These are phyloP conservation scores for Neofusicoccum sp. DNA, from an alignment of 2,329 filamentous ascomycete species.

Conservation along the genomic window DNA sequence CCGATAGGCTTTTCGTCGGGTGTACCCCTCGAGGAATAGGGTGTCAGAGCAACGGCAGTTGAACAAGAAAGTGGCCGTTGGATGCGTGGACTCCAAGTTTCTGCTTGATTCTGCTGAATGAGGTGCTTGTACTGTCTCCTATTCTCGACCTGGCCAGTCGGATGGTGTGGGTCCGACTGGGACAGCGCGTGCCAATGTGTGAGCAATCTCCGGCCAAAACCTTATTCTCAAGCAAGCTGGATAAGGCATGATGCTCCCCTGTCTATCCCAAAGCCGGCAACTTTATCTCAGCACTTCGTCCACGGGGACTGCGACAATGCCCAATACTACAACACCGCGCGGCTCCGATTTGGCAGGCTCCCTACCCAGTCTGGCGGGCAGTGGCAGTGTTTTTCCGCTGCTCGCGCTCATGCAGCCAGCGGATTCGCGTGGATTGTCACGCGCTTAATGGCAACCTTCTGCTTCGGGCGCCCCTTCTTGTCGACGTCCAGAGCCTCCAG, in stretches of 20 bases:
- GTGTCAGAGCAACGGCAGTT: not conserved
- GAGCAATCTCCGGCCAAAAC: constrained; percentile 4
- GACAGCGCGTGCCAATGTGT: not conserved
- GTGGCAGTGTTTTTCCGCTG: not conserved
- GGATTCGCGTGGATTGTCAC: constrained; percentile 80
- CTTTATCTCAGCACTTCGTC: not conserved
- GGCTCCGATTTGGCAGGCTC: not conserved
- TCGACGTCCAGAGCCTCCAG: constrained; percentile 73
- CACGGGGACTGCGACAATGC: not conserved
- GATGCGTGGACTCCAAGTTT: not conserved
- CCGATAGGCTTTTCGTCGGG: constrained; percentile 1
- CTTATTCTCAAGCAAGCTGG: not conserved
- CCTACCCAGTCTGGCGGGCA: not conserved
- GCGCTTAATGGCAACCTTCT: constrained; percentile 63
- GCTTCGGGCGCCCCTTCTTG: constrained; percentile 72
- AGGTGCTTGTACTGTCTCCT: not conserved
- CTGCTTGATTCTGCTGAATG: not conserved
- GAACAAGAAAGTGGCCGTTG: not conserved
- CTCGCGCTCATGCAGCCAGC: constrained; percentile 54
- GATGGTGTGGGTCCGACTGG: not conserved
- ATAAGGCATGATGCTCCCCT: not conserved
- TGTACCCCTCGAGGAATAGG: no score
- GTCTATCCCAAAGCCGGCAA: not conserved
- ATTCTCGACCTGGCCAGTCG: not conserved
- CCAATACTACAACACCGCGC: not conserved